Percentiles rank a stretch among this genome's conserved stretches.
Conservation (phyloP, 192 early-diverging fungal genomes). For the Backusella tarrabulga region DNA sequence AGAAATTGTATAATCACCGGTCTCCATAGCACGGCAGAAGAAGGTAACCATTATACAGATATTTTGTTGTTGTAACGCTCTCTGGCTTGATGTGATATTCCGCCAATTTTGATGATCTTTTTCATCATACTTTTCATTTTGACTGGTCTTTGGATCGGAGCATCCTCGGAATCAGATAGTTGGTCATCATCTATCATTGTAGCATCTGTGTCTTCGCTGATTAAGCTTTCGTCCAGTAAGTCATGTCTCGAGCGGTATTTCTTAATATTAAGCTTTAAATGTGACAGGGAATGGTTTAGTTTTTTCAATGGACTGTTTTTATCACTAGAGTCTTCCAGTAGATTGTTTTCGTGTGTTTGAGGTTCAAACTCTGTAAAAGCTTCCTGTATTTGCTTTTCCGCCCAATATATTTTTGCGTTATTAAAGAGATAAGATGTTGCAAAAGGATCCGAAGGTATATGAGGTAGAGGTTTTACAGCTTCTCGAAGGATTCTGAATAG, state of each 20-base stretch:
- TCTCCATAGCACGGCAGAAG: background rate
- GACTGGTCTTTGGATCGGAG: background rate
- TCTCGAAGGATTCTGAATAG: conserved; percentile 17
- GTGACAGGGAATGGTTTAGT: conserved; percentile 11
- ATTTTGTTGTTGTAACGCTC: conserved; percentile 1
- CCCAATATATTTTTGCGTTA: background rate
- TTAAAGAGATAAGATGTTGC: conserved; percentile 14
- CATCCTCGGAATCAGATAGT: background rate
- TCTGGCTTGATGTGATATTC: conserved; percentile 3
- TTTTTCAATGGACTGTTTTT: conserved; percentile 4
- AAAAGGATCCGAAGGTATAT: conserved; percentile 6
- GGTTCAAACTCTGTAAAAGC: conserved; percentile 17
- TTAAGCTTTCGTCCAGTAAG: background rate
- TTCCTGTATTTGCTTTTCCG: background rate
- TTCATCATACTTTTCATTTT: conserved; percentile 18
- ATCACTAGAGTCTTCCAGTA: background rate
- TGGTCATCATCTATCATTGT: background rate
- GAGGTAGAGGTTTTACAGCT: background rate
- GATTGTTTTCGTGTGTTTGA: too few relatives aligned
- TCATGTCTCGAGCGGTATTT: conserved; percentile 16
- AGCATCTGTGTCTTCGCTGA: background rate
- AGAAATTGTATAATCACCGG: background rate
- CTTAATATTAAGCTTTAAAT: conserved; percentile 11
- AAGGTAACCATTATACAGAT: background rate
- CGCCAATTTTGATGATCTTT: conserved; percentile 15